Evolutionary conservation across 306 rosid genomes (phyloP).

Genomic region (Trifolium dubium): DNA sequence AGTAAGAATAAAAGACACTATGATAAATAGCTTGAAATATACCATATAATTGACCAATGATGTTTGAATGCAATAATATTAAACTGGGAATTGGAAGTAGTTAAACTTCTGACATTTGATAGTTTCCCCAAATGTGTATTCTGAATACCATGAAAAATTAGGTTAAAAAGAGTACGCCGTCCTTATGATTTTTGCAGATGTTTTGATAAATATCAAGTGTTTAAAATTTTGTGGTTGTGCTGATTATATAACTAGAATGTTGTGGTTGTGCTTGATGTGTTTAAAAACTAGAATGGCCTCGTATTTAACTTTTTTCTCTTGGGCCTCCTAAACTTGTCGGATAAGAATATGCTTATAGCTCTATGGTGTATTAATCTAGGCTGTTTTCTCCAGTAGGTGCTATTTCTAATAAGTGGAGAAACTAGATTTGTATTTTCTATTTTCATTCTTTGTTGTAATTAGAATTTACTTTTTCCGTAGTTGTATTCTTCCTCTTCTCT

Average conservation of each 20-base stretch:
- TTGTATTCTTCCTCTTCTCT: not conserved
- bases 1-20: too few relatives aligned
- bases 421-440: too few relatives aligned
- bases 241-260: too few relatives aligned
- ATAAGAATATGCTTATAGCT: slow-evolving; percentile 12
- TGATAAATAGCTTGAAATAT: too few relatives aligned
- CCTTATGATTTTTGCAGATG: not conserved
- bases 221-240: not conserved
- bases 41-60: too few relatives aligned
- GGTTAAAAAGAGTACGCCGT: not conserved
- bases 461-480: too few relatives aligned
- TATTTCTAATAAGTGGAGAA: not conserved
- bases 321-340: not conserved
- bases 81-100: not conserved
- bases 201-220: not conserved
- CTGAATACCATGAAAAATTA: not conserved
- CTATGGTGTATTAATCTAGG: not conserved
- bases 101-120: slow-evolving; percentile 9
- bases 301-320: not conserved
- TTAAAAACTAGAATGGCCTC: not conserved
- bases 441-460: too few relatives aligned
- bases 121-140: slow-evolving; percentile 6
- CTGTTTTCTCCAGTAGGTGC: not conserved
- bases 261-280: too few relatives aligned
- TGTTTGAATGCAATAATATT: too few relatives aligned